A percentile compares a stretch with the other conserved stretches of the same genome.
These are phyloP conservation scores for Narthecium ossifragum DNA, from an alignment of 106 monocot species.

Conservation along the genomic window DNA sequence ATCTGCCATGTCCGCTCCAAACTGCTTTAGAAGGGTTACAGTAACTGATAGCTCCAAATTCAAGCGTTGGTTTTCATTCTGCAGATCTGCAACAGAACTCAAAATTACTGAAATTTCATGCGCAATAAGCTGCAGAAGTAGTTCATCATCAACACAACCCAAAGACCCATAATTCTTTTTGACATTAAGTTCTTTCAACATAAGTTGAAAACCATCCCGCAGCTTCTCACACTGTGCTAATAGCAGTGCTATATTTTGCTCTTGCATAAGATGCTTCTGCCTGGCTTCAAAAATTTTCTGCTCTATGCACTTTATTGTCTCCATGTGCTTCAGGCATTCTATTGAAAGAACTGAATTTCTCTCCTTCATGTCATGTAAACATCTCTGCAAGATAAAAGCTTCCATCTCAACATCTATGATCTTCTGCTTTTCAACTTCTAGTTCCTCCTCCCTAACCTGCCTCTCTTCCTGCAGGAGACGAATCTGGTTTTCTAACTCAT, in stretches of 20 bases:
- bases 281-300: constrained; percentile 33
- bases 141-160: constrained; percentile 18
- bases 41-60: constrained; percentile 54
- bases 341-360: constrained; percentile 20
- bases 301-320: constrained; percentile 25
- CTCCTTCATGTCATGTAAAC: constrained; percentile 47
- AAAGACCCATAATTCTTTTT: constrained; percentile 10
- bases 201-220: constrained; percentile 29
- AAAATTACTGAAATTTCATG: constrained; percentile 31
- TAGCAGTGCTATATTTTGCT: constrained; percentile 16
- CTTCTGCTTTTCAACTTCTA: constrained; percentile 40
- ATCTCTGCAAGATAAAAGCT: constrained; percentile 42
- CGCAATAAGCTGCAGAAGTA: constrained; percentile 24
- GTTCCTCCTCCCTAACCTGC: constrained; percentile 25
- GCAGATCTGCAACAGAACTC: constrained; percentile 24
- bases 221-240: constrained; percentile 41
- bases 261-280: constrained; percentile 25
- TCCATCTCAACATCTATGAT: constrained; percentile 31
- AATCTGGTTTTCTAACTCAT: constrained; percentile 23
- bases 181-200: constrained; percentile 22
- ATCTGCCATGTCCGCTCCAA: constrained; percentile 25
- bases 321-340: constrained; percentile 30
- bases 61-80: constrained; percentile 38
- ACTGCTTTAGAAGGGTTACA: constrained; percentile 39
- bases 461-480: constrained; percentile 33